Base-by-base conservation (phyloP, 2,329 filamentous ascomycete species). In the Microdochium bolleyi region DNA sequence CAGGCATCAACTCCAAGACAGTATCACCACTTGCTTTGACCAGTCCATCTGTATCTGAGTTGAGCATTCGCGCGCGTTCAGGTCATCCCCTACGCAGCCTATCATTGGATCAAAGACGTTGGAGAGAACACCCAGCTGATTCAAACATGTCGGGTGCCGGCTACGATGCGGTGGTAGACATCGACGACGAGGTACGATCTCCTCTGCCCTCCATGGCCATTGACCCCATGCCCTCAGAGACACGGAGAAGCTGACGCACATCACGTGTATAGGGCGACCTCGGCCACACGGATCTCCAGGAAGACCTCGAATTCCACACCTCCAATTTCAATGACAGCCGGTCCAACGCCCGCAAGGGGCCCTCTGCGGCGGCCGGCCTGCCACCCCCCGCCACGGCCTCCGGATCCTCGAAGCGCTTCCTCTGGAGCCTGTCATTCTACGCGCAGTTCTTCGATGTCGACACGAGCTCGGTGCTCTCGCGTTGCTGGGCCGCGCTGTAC, bases 401-500 rank as follows among this genome's bases (percentile, higher is more conserved):
- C 19, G 62, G 67, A 13, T 49, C 41, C 14, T 79, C 82, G 55
- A 97, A 97, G 73, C 89, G 89, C 64, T 91, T 87, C 74, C 87
- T 97, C 58, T 99, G 94, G 94, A 85, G 85, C 48, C 77, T 97
- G 57, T 84, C 84, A 54, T 99, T 96, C 77, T 99, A 99, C 75
- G 84, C 91, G 53, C 94, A 96, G 73, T 97, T 94, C 82, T 99
- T 99, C 74, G 94, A 99, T 67, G 92, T 99, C 58, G 94, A 99
- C 73, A 97, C 94, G 1, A 85, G 82, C 55, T 89, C 94, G 51
- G 92, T 99, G 21, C 74, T 96, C 53, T 79, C 85, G 64, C 88
- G 94, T 59, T 97, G 94, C 72, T 85, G 85, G 70, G 87, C 91
- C 1, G 86, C 92, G n/a, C 75, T 97, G 38, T 96, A 88, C 70